These are phyloP conservation scores for Exserohilum rostratum DNA, from an alignment of 2,329 filamentous ascomycete genomes.

Conservation along the genomic window DNA sequence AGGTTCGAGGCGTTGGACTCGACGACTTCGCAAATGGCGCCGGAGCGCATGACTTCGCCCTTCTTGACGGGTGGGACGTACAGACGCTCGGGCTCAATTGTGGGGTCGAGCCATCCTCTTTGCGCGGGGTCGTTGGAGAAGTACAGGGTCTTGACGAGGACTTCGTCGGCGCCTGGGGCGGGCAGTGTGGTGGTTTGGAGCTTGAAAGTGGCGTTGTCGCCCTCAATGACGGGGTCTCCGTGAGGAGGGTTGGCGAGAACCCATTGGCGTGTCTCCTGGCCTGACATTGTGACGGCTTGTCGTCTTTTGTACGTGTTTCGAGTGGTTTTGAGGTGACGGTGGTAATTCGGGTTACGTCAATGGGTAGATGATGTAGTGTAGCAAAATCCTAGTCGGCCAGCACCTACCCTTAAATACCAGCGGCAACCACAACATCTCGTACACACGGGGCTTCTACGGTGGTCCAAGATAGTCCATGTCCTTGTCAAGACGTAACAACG, in stretches of 20 bases:
- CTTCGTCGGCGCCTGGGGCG: conserved; percentile 47
- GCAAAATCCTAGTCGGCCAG: background rate
- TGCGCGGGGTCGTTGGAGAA: conserved; percentile 62
- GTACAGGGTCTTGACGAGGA: conserved; percentile 55
- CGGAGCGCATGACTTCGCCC: conserved; percentile 66
- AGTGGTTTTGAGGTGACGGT: background rate
- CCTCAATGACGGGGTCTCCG: conserved; percentile 43
- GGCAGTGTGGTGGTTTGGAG: conserved; percentile 46
- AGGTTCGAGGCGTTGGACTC: conserved; percentile 62
- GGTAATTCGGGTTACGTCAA: background rate
- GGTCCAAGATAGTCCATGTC: conserved; percentile 1
- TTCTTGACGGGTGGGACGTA: conserved; percentile 55
- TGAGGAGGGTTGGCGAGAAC: conserved; percentile 51
- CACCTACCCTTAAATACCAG: conserved; percentile 4
- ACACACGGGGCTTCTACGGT: conserved; percentile 5
- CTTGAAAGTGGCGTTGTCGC: conserved; percentile 50
- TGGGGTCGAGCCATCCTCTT: conserved; percentile 43
- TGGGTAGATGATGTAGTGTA: background rate
- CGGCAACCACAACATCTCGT: conserved; percentile 2
- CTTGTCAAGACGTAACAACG: background rate
- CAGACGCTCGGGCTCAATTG: conserved; percentile 50
- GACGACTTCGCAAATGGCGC: conserved; percentile 64
- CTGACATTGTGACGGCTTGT: conserved; percentile 29
- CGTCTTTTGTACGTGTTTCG: background rate
- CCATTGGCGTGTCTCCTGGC: conserved; percentile 52